Conservation (phyloP, 2,329 filamentous ascomycete species). For the Chaetomium sp. region DNA sequence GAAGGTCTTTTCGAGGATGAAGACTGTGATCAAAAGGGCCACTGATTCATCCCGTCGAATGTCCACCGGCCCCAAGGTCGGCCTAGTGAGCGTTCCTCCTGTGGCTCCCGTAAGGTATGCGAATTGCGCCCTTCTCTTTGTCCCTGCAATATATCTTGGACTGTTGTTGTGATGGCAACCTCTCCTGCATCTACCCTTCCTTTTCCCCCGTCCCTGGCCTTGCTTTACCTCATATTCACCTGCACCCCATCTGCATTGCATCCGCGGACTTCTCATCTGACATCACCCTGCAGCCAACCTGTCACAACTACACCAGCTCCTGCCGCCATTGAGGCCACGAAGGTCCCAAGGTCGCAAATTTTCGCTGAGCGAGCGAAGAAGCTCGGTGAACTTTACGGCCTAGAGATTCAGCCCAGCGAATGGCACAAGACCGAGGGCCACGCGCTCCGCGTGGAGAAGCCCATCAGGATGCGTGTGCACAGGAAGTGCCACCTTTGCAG, state of each 20-base stretch:
- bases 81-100: constrained; percentile 14
- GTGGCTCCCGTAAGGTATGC: constrained; percentile 17
- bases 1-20: constrained; percentile 43
- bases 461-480: constrained; percentile 71
- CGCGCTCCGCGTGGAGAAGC: constrained; percentile 62
- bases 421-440: constrained; percentile 48
- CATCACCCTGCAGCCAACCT: constrained; percentile 10
- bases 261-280: not conserved
- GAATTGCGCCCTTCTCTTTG: too few relatives aligned
- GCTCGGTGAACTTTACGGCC: constrained; percentile 48
- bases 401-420: constrained; percentile 49
- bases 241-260: too few relatives aligned
- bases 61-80: constrained; percentile 18
- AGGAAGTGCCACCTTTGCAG: constrained; percentile 77
- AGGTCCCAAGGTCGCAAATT: constrained; percentile 44
- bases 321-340: constrained; percentile 21
- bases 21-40: constrained; percentile 43
- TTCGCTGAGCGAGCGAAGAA: constrained; percentile 52
- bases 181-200: not conserved
- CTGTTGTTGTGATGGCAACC: not conserved
- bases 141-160: not conserved
- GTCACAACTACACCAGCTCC: constrained; percentile 9
- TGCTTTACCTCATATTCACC: not conserved
- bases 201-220: not conserved
- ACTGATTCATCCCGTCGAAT: constrained; percentile 26